These are phyloP conservation scores for Zea luxurians DNA, from an alignment of 176 grass and related monocot species.

Conservation along the genomic window DNA sequence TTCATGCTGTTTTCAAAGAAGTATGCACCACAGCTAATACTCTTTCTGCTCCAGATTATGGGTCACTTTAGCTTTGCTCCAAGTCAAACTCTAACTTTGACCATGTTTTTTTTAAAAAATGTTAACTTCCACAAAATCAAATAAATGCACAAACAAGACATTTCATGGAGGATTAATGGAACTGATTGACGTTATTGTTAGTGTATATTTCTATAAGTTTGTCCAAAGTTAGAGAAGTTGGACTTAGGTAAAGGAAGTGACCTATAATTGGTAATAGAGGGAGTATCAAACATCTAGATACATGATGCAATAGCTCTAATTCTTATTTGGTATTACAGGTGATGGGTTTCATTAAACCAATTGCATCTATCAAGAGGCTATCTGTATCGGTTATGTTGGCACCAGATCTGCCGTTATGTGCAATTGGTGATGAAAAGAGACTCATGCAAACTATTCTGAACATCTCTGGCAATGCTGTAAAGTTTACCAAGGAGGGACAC, in stretches of 20 bases:
- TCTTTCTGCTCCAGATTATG: not conserved
- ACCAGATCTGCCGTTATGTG: slow-evolving; percentile 77
- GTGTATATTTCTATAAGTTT: not conserved
- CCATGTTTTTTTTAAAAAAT: not conserved
- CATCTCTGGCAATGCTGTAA: slow-evolving; percentile 88
- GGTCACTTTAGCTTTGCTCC: not conserved
- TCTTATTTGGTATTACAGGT: slow-evolving; percentile 1
- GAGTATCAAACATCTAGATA: slow-evolving; percentile 39
- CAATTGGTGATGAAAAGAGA: slow-evolving; percentile 86
- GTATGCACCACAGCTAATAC: too few relatives aligned
- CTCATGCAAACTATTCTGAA: slow-evolving; percentile 95
- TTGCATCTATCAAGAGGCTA: slow-evolving; percentile 72
- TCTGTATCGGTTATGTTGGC: slow-evolving; percentile 71
- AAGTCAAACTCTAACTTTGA: not conserved
- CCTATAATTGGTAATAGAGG: not conserved
- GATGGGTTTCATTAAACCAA: slow-evolving; percentile 48
- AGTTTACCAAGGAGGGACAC: slow-evolving; percentile 76
- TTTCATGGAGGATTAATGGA: not conserved
- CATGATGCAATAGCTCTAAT: slow-evolving; percentile 28
- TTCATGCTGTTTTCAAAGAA: too few relatives aligned
- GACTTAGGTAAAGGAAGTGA: not conserved
- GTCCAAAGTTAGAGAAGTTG: not conserved
- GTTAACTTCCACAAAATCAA: not conserved
- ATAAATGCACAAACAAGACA: not conserved
- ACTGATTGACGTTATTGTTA: not conserved